Evolutionary conservation across 306 rosid genomes (phyloP).

Genomic region (Glycine latifolia): DNA sequence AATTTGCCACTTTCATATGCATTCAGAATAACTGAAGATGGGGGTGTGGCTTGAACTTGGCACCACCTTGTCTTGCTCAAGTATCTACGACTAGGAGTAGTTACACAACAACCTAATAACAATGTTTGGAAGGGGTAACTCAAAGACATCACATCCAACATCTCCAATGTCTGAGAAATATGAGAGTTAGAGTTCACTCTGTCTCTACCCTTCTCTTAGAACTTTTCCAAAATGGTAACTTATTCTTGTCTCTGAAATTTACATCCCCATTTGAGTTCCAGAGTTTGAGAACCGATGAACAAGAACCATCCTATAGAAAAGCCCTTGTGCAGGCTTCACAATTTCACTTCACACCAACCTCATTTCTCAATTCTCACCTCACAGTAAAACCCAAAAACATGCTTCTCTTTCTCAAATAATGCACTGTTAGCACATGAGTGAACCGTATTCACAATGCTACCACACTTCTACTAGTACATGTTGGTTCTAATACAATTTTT

Average conservation of each 20-base stretch:
- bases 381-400: conserved; percentile 15
- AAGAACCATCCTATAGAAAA: conserved; percentile 49
- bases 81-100: conserved; percentile 48
- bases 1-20: conserved; percentile 63
- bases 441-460: neutral
- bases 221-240: no score
- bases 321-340: conserved; percentile 24
- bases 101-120: conserved; percentile 47
- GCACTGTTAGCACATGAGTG: neutral
- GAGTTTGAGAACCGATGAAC: conserved; percentile 38
- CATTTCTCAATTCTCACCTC: conserved; percentile 23
- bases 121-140: conserved; percentile 54
- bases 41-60: conserved; percentile 64
- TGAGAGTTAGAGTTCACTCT: neutral
- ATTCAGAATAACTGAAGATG: conserved; percentile 56
- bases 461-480: no score
- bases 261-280: conserved; percentile 39
- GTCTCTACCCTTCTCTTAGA: neutral
- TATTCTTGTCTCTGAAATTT: conserved; percentile 1
- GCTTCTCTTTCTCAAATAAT: neutral
- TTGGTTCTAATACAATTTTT: no score
- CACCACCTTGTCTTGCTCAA: conserved; percentile 51
- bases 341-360: conserved; percentile 1
- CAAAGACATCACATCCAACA: conserved; percentile 64
- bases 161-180: conserved; percentile 26